phyloP scores from a whole-genome alignment of 371 early-diverging fungal species.

The Mortierella sp. region DNA sequence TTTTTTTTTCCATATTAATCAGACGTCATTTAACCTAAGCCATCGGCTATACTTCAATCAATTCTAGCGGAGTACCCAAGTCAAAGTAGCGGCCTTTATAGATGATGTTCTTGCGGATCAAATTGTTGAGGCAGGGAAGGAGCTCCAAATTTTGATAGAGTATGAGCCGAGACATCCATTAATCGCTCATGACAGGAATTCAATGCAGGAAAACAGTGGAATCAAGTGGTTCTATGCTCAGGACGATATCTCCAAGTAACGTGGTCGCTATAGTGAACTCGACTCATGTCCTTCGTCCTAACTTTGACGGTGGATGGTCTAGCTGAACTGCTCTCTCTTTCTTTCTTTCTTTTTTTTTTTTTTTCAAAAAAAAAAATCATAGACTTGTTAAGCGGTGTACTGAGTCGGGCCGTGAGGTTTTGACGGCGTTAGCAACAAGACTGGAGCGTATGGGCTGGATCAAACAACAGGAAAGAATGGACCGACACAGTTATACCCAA shows the following conservation, averaged over 20 bases:
- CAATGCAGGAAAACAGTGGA: not conserved
- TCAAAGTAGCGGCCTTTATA: conserved; percentile 24
- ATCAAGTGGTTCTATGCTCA: conserved; percentile 36
- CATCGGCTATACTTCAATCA: conserved; percentile 6
- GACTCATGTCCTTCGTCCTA: too few relatives aligned
- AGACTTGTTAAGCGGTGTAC: conserved; percentile 11
- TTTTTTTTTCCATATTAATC: not conserved
- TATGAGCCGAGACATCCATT: conserved; percentile 36
- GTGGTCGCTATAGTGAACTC: not conserved
- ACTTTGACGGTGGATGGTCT: not conserved
- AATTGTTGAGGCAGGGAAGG: conserved; percentile 40
- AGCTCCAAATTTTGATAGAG: conserved; percentile 34
- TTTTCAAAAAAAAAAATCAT: too few relatives aligned
- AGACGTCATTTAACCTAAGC: not conserved
- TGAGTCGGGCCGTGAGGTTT: conserved; percentile 8
- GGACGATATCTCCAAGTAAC: conserved; percentile 22
- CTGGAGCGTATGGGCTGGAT: conserved; percentile 23
- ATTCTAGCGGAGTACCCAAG: conserved; percentile 1
- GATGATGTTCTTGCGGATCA: conserved; percentile 12
- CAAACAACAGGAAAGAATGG: too few relatives aligned
- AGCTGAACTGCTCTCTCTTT: too few relatives aligned
- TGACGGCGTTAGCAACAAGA: conserved; percentile 15
- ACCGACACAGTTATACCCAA: too few relatives aligned
- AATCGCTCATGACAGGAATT: conserved; percentile 17
- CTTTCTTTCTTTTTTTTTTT: too few relatives aligned